Conservation (phyloP, 352 stramenopile genomes). For the Elongisporangium prolatum region DNA sequence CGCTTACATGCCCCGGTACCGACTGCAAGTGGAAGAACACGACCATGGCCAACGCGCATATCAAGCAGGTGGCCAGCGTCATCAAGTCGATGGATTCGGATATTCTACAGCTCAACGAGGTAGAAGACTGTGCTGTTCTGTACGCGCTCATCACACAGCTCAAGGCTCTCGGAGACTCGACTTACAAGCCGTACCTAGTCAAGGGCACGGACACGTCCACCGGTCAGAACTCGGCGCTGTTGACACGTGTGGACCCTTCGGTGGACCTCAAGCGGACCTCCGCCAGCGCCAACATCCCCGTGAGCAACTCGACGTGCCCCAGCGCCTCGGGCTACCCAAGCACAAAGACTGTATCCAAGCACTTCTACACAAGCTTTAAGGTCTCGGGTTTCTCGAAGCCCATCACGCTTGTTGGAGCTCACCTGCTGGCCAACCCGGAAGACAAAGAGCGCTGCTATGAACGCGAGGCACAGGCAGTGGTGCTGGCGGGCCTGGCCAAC, state of each 20-base stretch:
- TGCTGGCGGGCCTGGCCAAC: constrained; percentile 39
- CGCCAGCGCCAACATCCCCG: constrained; percentile 25
- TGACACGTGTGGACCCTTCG: constrained; percentile 58
- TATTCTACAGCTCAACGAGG: constrained; percentile 64
- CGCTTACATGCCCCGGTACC: constrained; percentile 35
- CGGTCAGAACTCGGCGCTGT: constrained; percentile 58
- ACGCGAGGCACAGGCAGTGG: constrained; percentile 55
- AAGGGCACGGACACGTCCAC: constrained; percentile 54
- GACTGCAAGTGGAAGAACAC: constrained; percentile 43
- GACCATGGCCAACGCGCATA: constrained; percentile 35
- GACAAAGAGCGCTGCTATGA: constrained; percentile 51
- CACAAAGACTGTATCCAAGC: constrained; percentile 57
- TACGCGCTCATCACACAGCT: constrained; percentile 48
- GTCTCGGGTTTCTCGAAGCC: constrained; percentile 57
- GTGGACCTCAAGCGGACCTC: constrained; percentile 40
- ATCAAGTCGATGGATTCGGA: constrained; percentile 50
- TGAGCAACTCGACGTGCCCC: constrained; percentile 51
- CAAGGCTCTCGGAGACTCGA: constrained; percentile 34
- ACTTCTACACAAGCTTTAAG: constrained; percentile 72
- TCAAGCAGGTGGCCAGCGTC: constrained; percentile 43
- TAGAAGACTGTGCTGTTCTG: constrained; percentile 53
- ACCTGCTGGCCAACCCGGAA: constrained; percentile 57
- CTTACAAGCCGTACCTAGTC: constrained; percentile 63
- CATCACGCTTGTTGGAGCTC: constrained; percentile 56
- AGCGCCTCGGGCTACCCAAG: constrained; percentile 27